These are phyloP conservation scores for Mycena sanguinolenta DNA, from an alignment of 768 basidiomycete species.

Conservation along the genomic window DNA sequence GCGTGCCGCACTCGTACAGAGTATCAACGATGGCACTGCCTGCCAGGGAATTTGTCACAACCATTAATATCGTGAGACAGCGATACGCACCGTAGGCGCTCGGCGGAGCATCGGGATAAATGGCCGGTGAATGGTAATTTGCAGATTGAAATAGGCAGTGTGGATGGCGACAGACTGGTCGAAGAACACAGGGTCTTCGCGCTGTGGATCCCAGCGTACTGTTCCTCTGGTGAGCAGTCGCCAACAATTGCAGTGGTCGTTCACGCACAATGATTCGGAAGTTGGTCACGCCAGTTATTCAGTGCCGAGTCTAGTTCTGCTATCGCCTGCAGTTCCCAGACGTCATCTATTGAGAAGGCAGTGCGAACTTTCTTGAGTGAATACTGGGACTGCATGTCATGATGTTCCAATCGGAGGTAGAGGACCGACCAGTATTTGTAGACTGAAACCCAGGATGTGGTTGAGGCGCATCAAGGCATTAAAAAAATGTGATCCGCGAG, in stretches of 20 bases:
- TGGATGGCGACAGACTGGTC: constrained; percentile 70
- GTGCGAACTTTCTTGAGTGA: constrained; percentile 74
- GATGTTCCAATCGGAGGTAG: neutral
- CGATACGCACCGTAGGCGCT: neutral
- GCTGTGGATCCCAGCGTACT: constrained; percentile 61
- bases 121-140: constrained; percentile 83
- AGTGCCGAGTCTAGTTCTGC: constrained; percentile 81
- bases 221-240: constrained; percentile 48
- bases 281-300: constrained; percentile 71
- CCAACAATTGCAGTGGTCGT: neutral
- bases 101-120: constrained; percentile 69
- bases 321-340: constrained; percentile 76
- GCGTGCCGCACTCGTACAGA: constrained; percentile 86
- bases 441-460: constrained; percentile 69
- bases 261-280: constrained; percentile 55
- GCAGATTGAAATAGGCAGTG: constrained; percentile 59
- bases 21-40: constrained; percentile 65
- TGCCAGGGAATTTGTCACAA: neutral
- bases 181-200: constrained; percentile 55
- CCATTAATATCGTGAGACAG: neutral
- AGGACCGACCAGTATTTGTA: constrained; percentile 64
- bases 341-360: constrained; percentile 57
- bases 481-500: constrained; percentile 67
- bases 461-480: constrained; percentile 66
- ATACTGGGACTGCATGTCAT: constrained; percentile 55